phyloP scores from a whole-genome alignment of 805 yeast genomes.

The Lachancea mirantina region DNA sequence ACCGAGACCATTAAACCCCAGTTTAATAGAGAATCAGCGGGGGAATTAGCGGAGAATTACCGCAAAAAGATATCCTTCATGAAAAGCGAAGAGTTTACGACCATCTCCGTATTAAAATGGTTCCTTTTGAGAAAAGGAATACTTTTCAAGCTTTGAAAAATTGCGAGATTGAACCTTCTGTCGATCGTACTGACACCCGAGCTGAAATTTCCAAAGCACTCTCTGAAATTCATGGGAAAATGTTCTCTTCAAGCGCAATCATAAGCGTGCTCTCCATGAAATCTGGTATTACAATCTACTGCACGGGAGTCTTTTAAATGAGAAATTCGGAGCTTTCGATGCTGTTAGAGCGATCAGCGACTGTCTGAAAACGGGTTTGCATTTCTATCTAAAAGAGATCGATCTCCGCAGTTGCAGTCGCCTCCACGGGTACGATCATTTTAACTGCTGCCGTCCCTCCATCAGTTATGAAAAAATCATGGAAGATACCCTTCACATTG shows the following conservation, averaged over 20 bases:
- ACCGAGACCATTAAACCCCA: slow-evolving; percentile 67
- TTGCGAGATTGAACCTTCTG: slow-evolving; percentile 67
- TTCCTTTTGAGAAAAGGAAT: slow-evolving; percentile 51
- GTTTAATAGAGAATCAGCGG: slow-evolving; percentile 48
- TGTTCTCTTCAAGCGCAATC: slow-evolving; percentile 57
- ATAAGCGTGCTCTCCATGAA: slow-evolving; percentile 37
- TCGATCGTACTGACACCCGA: slow-evolving; percentile 48
- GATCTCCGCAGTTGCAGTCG: slow-evolving; percentile 17
- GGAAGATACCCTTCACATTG: no score
- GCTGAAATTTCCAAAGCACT: slow-evolving; percentile 49
- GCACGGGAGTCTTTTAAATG: slow-evolving; percentile 62
- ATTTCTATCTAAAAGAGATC: slow-evolving; percentile 60
- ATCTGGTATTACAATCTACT: slow-evolving; percentile 76
- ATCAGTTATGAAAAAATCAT: no score
- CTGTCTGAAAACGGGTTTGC: slow-evolving; percentile 67
- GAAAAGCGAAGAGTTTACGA: slow-evolving; percentile 72
- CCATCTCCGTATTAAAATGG: slow-evolving; percentile 55
- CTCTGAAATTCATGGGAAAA: slow-evolving; percentile 44
- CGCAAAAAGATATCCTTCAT: slow-evolving; percentile 25
- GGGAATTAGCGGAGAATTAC: slow-evolving; percentile 9
- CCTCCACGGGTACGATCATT: slow-evolving; percentile 15
- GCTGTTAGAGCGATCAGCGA: slow-evolving; percentile 41
- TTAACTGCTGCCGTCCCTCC: slow-evolving; percentile 15
- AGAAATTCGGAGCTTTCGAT: slow-evolving; percentile 59
- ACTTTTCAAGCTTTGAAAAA: slow-evolving; percentile 59